Evolutionary conservation across 2,329 filamentous ascomycete species (phyloP).

Genomic region (Curvularia lunata): DNA sequence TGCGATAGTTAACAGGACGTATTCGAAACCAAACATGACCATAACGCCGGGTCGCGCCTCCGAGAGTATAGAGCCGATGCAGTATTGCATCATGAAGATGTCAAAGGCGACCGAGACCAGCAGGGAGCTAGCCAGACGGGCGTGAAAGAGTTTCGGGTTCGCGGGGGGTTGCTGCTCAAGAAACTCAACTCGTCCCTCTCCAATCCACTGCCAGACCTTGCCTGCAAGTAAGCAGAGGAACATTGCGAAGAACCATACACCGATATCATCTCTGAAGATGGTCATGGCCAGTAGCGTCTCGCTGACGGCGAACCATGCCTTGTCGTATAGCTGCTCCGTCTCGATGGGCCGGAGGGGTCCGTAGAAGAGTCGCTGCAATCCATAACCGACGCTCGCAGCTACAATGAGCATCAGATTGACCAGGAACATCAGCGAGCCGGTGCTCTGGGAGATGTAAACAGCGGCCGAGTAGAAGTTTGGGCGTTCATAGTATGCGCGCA

Average conservation of each 20-base stretch:
- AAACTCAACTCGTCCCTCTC: constrained; percentile 90
- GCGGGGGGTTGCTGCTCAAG: constrained; percentile 93
- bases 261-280: constrained; percentile 93
- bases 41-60: constrained; percentile 97
- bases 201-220: constrained; percentile 99
- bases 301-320: constrained; percentile 96
- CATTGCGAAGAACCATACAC: constrained; percentile 94
- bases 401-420: constrained; percentile 87
- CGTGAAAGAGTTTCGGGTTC: constrained; percentile 87
- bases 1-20: constrained; percentile 81
- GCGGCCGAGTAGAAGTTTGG: constrained; percentile 98
- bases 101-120: constrained; percentile 81
- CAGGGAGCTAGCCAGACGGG: constrained; percentile 78
- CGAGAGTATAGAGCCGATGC: constrained; percentile 80
- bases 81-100: constrained; percentile 78
- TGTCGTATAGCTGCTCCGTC: constrained; percentile 95
- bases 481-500: constrained; percentile 91
- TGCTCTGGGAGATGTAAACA: constrained; percentile 96
- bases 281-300: constrained; percentile 98
- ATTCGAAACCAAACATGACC: constrained; percentile 99
- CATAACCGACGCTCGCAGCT: constrained; percentile 81
- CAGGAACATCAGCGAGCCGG: constrained; percentile 91
- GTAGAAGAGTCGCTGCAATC: constrained; percentile 87
- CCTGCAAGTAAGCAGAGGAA: constrained; percentile 90
- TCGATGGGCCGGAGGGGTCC: constrained; percentile 90